Conservation (phyloP, 208 protist species). For the Leptomonas seymouri region DNA sequence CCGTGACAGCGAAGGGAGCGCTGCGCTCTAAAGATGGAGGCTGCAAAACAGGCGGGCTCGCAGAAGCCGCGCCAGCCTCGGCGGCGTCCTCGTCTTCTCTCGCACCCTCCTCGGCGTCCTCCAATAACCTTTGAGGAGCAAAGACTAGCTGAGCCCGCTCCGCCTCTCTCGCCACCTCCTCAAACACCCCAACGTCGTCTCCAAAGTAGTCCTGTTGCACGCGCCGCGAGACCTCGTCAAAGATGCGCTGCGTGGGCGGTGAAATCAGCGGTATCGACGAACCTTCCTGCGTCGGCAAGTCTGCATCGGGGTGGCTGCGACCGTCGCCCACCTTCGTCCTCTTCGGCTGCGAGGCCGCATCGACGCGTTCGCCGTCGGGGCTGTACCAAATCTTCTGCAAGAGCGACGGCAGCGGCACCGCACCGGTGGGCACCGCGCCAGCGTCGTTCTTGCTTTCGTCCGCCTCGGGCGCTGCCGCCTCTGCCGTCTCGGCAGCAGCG, state of each 20-base stretch:
- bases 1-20: constrained; percentile 49
- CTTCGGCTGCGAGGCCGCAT: constrained; percentile 10
- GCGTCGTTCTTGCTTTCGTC: constrained; percentile 7
- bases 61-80: constrained; percentile 2
- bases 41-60: constrained; percentile 14
- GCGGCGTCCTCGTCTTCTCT: constrained; percentile 18
- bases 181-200: constrained; percentile 73
- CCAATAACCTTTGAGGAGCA: constrained; percentile 28
- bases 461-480: constrained; percentile 6
- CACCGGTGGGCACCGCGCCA: constrained; percentile 33
- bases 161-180: constrained; percentile 33
- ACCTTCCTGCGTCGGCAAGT: constrained; percentile 16
- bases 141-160: constrained; percentile 34
- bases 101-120: constrained; percentile 17
- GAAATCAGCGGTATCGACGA: constrained; percentile 20
- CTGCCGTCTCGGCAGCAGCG: neutral
- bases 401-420: constrained; percentile 64
- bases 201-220: constrained; percentile 90
- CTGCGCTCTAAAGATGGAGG: constrained; percentile 3
- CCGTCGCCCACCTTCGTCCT: constrained; percentile 11
- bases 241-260: constrained; percentile 24
- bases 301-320: constrained; percentile 1
- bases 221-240: constrained; percentile 71
- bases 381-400: constrained; percentile 89
- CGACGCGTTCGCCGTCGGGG: constrained; percentile 51